Conservation (phyloP, 2,329 filamentous ascomycete genomes). For the Cytospora schulzeri region DNA sequence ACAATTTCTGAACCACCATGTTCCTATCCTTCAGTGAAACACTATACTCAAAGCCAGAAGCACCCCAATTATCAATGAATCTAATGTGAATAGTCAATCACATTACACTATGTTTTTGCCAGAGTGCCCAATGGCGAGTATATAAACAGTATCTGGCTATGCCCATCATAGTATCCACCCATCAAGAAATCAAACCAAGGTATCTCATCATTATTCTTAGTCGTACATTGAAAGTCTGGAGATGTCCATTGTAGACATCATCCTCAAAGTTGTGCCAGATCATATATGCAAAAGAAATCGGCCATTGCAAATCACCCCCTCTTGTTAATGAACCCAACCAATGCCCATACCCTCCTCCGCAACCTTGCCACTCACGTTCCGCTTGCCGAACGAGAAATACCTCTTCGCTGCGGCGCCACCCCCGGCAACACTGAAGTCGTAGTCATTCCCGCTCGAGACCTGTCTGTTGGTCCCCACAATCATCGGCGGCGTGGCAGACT, state of each 20-base stretch:
- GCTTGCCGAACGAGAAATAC: conserved; percentile 43
- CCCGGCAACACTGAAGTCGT: conserved; percentile 36
- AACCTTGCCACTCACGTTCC: conserved; percentile 73
- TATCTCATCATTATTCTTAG: conserved; percentile 1
- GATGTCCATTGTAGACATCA: not conserved
- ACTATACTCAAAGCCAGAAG: no score
- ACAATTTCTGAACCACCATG: no score
- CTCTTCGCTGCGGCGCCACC: conserved; percentile 23
- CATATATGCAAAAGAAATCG: not conserved
- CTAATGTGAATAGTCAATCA: not conserved
- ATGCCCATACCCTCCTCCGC: conserved; percentile 65
- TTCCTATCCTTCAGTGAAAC: no score
- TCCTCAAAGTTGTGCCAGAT: not conserved
- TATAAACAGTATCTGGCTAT: not conserved
- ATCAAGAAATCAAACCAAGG: conserved; percentile 1
- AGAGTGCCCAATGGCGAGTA: not conserved
- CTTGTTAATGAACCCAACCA: conserved; percentile 7
- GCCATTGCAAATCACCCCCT: not conserved
- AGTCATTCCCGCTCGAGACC: conserved; percentile 63
- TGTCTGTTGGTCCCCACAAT: conserved; percentile 55
- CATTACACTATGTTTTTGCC: not conserved
- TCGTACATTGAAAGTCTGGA: not conserved
- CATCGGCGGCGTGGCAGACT: conserved; percentile 54
- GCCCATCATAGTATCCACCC: not conserved
- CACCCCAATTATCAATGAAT: no score